Percentiles rank a stretch among this genome's conserved stretches.
phyloP scores from a whole-genome alignment of 2,329 filamentous ascomycete genomes.

The Didymella segeticola region DNA sequence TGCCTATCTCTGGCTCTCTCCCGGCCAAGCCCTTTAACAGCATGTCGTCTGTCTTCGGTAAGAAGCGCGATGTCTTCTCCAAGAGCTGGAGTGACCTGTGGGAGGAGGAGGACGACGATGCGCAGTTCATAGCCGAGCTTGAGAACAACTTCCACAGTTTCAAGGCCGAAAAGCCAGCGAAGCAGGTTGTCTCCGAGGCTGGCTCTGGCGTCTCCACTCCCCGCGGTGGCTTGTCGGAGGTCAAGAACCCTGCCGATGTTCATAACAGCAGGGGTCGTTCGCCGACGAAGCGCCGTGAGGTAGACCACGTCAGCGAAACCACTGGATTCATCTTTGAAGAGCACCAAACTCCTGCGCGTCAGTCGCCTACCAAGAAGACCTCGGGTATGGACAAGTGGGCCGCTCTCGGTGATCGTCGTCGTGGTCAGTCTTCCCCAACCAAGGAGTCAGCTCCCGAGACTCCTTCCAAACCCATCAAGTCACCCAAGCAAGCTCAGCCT shows the following conservation, averaged over 20 bases:
- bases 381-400: constrained; percentile 83
- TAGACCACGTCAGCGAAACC: constrained; percentile 70
- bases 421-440: constrained; percentile 58
- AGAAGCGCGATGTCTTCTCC: constrained; percentile 78
- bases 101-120: constrained; percentile 91
- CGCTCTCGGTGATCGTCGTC: constrained; percentile 81
- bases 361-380: constrained; percentile 72
- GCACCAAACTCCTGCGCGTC: constrained; percentile 56
- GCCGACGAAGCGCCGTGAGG: constrained; percentile 49
- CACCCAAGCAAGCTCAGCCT: constrained; percentile 42
- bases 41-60: constrained; percentile 81
- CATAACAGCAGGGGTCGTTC: constrained; percentile 56
- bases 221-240: constrained; percentile 60
- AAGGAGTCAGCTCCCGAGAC: constrained; percentile 36
- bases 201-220: constrained; percentile 57
- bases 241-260: constrained; percentile 60
- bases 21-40: constrained; percentile 70
- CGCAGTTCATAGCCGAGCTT: constrained; percentile 61
- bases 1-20: constrained; percentile 81
- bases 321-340: constrained; percentile 80
- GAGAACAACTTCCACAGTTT: constrained; percentile 63
- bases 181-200: constrained; percentile 47
- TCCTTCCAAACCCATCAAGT: constrained; percentile 52
- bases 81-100: constrained; percentile 99
- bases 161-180: constrained; percentile 43